Evolutionary conservation across 140 eudicot species (phyloP).

Genomic region (Ambrosia hybrid): DNA sequence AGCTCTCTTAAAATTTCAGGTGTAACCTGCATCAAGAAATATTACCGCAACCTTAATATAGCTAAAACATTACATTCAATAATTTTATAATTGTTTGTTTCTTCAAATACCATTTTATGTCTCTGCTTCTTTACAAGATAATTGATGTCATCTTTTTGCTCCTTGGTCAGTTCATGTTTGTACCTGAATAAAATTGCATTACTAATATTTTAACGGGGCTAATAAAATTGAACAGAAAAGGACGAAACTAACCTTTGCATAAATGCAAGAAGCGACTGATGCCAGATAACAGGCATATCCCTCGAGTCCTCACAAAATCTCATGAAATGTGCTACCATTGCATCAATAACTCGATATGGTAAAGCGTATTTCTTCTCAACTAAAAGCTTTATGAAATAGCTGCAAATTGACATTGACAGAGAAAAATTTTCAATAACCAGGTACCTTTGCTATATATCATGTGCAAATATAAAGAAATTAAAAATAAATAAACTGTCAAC

Average conservation of each 20-base stretch:
- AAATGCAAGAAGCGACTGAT: constrained; percentile 95
- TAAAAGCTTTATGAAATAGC: constrained; percentile 80
- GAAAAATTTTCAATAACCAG: background rate
- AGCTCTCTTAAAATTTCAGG: constrained; percentile 90
- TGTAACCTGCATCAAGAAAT: constrained; percentile 56
- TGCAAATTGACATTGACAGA: constrained; percentile 33
- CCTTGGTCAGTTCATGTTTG: constrained; percentile 73
- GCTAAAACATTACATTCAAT: background rate
- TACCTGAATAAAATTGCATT: constrained; percentile 40
- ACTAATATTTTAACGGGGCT: background rate
- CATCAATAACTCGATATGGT: constrained; percentile 88
- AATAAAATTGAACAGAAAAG: background rate
- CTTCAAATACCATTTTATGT: constrained; percentile 61
- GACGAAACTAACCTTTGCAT: constrained; percentile 58
- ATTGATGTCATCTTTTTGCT: constrained; percentile 63
- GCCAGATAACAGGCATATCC: constrained; percentile 96
- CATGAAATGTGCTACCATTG: constrained; percentile 86
- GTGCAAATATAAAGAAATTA: background rate
- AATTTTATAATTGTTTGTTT: background rate
- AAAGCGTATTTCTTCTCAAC: constrained; percentile 91
- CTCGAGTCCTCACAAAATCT: constrained; percentile 66
- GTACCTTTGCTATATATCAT: constrained; percentile 11
- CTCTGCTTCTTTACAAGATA: constrained; percentile 63
- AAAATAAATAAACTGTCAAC: background rate
- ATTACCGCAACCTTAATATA: background rate